Evolutionary conservation across 208 protist genomes (phyloP), one percentile per base, ranked within the genome.

Genomic region (Leishmania tropica): DNA sequence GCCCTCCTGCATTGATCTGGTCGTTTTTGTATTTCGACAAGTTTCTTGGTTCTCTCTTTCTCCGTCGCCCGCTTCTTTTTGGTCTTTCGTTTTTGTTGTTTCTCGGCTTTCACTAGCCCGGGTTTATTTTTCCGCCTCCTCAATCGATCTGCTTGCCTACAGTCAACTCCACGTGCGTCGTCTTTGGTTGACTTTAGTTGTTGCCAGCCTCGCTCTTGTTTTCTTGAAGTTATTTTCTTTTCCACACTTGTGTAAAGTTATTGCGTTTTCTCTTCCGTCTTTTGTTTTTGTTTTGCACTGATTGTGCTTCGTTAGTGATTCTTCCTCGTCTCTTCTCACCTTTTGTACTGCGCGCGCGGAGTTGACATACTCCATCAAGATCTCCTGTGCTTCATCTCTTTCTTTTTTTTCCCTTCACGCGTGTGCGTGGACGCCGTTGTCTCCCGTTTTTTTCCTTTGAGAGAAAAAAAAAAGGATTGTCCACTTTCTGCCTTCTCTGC

Each of bases 141-240:
- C 68, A n/a, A 31, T 53, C 68, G 42, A 74, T 74, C 68, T 74
- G 42, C 68, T 54, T 53, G 40, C 28, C 45, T 8, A 74, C 68
- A 21, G 45, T 53, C 21, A 21, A 17, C n/a, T 35, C 15, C 42
- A 53, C 68, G 68, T 74, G 40, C 21, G 68, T 53, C 35, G 45
- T 53, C 68, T 13, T 74, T 35, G 68, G 24, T 45, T 54, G 8
- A 35, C 40, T 11, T 53, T 31, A n/a, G 35, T 13, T 72, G 67
- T 47, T 31, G 24, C n/a, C 68, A 74, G 40, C 40, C 28, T 74
- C 24, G 21, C 40, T 48, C 68, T 17, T 53, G 5, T 35, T 53
- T 53, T 3, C 28, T 35, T 21, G 11, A 35, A 3, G 24, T 19
- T 48, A 24, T 17, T 73, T 73, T 48, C 11, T 45, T n/a, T 21